Conservation (phyloP, 805 yeast species). For the Lipomyces yamadae region DNA sequence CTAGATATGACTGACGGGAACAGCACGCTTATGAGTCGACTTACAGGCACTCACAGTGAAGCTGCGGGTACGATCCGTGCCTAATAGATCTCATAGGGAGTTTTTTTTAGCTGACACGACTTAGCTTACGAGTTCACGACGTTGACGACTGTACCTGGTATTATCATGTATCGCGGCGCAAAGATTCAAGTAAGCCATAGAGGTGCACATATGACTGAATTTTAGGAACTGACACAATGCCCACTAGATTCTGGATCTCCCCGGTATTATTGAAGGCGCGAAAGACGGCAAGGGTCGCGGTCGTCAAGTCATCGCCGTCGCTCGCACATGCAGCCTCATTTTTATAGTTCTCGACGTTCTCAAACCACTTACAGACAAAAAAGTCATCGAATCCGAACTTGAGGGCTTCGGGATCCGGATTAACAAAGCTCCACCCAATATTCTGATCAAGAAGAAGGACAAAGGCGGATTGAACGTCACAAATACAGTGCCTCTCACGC, state of each 20-base stretch:
- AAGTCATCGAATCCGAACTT: conserved; percentile 89
- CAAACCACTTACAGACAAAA: conserved; percentile 93
- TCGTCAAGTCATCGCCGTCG: conserved; percentile 97
- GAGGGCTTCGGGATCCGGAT: conserved; percentile 98
- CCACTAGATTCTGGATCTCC: conserved; percentile 81
- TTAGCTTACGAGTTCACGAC: conserved; percentile 90
- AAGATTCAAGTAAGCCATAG: conserved; percentile 64
- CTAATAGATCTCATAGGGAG: background rate
- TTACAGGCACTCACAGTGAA: conserved; percentile 96
- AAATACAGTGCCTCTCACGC: conserved; percentile 89
- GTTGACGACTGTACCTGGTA: conserved; percentile 96
- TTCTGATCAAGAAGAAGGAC: conserved; percentile 87
- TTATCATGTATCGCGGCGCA: conserved; percentile 94
- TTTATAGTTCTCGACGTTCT: conserved; percentile 95
- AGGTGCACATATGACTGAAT: background rate
- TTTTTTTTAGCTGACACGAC: background rate
- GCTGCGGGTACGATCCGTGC: conserved; percentile 55
- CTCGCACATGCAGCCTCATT: conserved; percentile 93
- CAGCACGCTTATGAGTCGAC: conserved; percentile 74
- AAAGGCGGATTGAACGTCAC: conserved; percentile 95
- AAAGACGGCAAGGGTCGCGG: conserved; percentile 98
- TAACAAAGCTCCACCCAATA: conserved; percentile 89
- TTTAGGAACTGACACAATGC: no score
- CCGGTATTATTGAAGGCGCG: conserved; percentile 98
- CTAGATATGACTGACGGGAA: conserved; percentile 55